Percentiles rank a stretch among this genome's conserved stretches.
phyloP scores from a whole-genome alignment of 768 basidiomycete genomes.

The Lactarius sanguifluus region DNA sequence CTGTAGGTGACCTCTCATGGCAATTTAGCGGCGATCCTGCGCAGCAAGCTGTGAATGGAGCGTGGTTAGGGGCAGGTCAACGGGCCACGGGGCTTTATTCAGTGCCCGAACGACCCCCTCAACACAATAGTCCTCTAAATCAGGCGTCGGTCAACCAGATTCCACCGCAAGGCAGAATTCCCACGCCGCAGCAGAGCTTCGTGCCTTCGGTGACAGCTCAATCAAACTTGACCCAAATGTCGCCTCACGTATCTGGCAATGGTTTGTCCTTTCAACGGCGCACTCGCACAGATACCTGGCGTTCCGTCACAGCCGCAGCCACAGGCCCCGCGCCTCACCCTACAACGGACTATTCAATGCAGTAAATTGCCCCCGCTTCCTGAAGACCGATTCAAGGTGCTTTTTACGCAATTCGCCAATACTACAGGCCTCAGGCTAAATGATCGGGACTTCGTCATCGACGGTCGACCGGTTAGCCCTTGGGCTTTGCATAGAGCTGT shows the following conservation, averaged over 20 bases:
- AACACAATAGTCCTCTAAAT: constrained; percentile 22
- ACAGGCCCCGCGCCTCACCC: background rate
- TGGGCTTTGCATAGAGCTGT: constrained; percentile 17
- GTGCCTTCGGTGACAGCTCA: constrained; percentile 8
- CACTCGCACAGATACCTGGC: constrained; percentile 4
- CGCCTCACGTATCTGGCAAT: constrained; percentile 12
- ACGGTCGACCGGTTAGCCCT: constrained; percentile 7
- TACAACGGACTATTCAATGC: constrained; percentile 1
- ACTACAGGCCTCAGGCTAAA: background rate
- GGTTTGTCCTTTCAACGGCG: constrained; percentile 4
- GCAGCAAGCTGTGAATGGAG: constrained; percentile 16
- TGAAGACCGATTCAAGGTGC: constrained; percentile 15
- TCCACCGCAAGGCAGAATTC: constrained; percentile 12
- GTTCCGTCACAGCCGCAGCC: constrained; percentile 16
- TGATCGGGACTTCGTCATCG: constrained; percentile 17
- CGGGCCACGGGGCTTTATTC: constrained; percentile 16
- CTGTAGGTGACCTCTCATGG: background rate
- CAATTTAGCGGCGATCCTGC: constrained; percentile 14
- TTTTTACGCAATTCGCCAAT: constrained; percentile 9
- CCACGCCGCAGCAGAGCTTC: constrained; percentile 22
- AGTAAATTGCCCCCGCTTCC: constrained; percentile 7
- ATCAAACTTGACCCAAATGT: constrained; percentile 21
- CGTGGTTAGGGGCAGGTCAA: constrained; percentile 9
- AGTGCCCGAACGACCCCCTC: constrained; percentile 14
- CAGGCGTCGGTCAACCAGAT: constrained; percentile 15